A percentile compares a stretch with the other conserved stretches of the same genome.
Evolutionary conservation across 2,329 filamentous ascomycete species (phyloP).

Genomic region (Verticillium tricorpus): DNA sequence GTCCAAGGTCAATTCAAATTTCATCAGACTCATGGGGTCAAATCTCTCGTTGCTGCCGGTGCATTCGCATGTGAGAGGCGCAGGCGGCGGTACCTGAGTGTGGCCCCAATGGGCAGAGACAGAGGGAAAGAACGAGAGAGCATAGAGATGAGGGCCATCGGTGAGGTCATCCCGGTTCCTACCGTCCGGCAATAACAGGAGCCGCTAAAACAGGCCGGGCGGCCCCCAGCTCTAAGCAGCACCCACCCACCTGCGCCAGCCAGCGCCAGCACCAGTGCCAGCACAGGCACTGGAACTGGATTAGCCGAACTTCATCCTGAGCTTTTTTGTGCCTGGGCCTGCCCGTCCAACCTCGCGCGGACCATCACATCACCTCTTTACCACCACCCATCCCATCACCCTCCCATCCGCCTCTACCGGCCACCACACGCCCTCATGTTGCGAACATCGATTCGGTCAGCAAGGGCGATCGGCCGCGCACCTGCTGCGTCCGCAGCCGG

Average conservation of each 20-base stretch:
- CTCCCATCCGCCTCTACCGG: slow-evolving; percentile 27
- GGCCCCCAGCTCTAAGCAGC: neutral
- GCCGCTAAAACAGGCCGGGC: slow-evolving; percentile 2
- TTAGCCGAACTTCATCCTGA: slow-evolving; percentile 42
- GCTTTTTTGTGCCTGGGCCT: slow-evolving; percentile 31
- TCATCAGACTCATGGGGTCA: too few species aligned
- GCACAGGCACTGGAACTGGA: neutral
- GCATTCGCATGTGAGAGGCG: too few species aligned
- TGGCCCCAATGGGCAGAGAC: too few species aligned
- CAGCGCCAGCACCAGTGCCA: neutral
- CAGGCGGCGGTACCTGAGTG: too few species aligned
- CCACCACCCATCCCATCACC: slow-evolving; percentile 24
- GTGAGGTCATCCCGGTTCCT: slow-evolving; percentile 14
- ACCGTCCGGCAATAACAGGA: slow-evolving; percentile 9
- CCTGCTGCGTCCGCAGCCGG: slow-evolving; percentile 46
- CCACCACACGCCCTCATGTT: slow-evolving; percentile 57
- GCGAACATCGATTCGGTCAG: slow-evolving; percentile 64
- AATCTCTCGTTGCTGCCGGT: too few species aligned
- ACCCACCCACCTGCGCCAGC: neutral
- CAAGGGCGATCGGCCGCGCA: slow-evolving; percentile 53
- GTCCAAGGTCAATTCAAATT: too few species aligned
- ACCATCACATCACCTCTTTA: slow-evolving; percentile 12
- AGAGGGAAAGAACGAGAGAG: too few species aligned
- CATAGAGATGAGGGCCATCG: neutral
- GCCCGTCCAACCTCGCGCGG: slow-evolving; percentile 19